Conservation (phyloP, 2,329 filamentous ascomycete species). For the Fonsecaea monophora region DNA sequence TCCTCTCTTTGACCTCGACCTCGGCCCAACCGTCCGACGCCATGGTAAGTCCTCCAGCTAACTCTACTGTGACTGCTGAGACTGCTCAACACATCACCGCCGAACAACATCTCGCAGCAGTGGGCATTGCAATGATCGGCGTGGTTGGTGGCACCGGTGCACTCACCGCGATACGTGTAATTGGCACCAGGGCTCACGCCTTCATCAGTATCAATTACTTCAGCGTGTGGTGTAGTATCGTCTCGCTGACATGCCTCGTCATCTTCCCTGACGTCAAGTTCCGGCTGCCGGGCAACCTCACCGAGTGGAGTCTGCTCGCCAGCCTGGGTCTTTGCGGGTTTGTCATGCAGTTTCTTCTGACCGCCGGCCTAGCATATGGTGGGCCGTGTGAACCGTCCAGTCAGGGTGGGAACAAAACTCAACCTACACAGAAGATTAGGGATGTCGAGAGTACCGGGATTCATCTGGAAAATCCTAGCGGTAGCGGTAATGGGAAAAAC, state of each 20-base stretch:
- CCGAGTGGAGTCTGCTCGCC: conserved; percentile 71
- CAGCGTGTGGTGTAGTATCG: conserved; percentile 70
- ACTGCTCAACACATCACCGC: conserved; percentile 55
- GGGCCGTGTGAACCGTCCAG: conserved; percentile 55
- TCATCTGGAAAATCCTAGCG: neutral
- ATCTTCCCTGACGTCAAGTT: conserved; percentile 63
- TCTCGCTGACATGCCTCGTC: conserved; percentile 68
- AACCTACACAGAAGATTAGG: conserved; percentile 10
- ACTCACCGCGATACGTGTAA: conserved; percentile 78
- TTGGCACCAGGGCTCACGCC: conserved; percentile 79
- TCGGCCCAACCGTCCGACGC: conserved; percentile 39
- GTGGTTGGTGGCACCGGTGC: conserved; percentile 77
- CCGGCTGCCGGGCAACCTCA: conserved; percentile 59
- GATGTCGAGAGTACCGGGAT: conserved; percentile 27
- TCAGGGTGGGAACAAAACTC: neutral
- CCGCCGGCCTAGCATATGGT: conserved; percentile 75
- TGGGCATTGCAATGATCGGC: conserved; percentile 75
- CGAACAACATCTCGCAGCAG: conserved; percentile 71
- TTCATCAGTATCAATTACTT: conserved; percentile 90
- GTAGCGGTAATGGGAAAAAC: neutral
- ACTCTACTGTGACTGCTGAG: conserved; percentile 31
- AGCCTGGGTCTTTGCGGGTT: conserved; percentile 78
- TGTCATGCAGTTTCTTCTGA: conserved; percentile 84
- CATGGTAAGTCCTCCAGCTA: conserved; percentile 42
- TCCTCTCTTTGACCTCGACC: conserved; percentile 54